These are phyloP conservation scores for Cyclospora cayetanensis DNA, from an alignment of 169 alveolate genomes.

Conservation along the genomic window DNA sequence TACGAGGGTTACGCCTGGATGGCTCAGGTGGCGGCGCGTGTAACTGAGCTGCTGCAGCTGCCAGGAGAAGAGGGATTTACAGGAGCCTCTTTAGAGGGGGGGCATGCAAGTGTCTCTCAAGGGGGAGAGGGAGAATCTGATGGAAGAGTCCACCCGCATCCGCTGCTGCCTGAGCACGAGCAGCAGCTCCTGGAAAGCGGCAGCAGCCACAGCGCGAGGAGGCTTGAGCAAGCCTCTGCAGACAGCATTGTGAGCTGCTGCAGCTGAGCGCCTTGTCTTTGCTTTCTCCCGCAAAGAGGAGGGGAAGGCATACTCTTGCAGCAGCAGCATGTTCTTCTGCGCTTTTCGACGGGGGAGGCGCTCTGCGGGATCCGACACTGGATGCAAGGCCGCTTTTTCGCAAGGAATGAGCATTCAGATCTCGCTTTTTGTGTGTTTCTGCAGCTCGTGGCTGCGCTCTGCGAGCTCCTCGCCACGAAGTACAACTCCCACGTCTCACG, in stretches of 20 bases:
- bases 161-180: neutral
- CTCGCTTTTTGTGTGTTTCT: neutral
- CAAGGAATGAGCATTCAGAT: neutral
- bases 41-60: conserved; percentile 9
- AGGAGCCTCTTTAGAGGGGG: too few species aligned
- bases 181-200: neutral
- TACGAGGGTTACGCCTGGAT: conserved; percentile 49
- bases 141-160: neutral
- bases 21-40: conserved; percentile 15
- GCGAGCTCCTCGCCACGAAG: conserved; percentile 38
- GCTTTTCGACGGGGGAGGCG: too few species aligned
- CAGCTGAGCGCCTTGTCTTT: too few species aligned
- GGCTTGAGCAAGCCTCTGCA: neutral
- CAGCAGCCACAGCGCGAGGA: neutral
- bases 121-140: neutral
- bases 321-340: neutral
- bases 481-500: conserved; percentile 20
- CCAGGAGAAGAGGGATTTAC: neutral
- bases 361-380: neutral
- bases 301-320: neutral
- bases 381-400: neutral
- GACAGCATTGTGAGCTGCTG: neutral
- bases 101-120: neutral
- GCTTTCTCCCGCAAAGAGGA: too few species aligned
- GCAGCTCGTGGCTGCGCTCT: conserved; percentile 46